Evolutionary conservation across 495 filamentous ascomycete genomes (phyloP).

Genomic region (Neurospora sp.): DNA sequence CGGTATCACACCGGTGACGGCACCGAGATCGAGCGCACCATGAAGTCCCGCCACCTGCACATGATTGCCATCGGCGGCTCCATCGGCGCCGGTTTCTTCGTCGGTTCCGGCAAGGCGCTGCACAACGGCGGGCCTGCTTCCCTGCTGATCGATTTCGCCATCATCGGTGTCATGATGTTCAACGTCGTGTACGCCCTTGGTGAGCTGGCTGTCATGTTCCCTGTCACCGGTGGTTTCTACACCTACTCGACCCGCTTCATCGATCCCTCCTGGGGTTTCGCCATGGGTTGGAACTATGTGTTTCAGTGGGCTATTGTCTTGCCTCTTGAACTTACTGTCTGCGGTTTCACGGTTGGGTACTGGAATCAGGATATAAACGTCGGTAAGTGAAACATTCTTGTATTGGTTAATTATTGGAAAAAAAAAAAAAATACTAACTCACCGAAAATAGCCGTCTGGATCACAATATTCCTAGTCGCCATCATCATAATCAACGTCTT

Average conservation of each 20-base stretch:
- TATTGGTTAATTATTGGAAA: slow-evolving; percentile 11
- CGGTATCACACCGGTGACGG: slow-evolving; percentile 21
- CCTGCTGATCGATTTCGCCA: slow-evolving; percentile 44
- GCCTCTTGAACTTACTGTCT: slow-evolving; percentile 46
- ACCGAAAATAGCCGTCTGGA: slow-evolving; percentile 44
- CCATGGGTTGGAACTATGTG: slow-evolving; percentile 77
- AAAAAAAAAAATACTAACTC: neutral
- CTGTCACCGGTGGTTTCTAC: slow-evolving; percentile 49
- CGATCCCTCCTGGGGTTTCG: slow-evolving; percentile 72
- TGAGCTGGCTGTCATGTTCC: slow-evolving; percentile 65
- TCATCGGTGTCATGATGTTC: slow-evolving; percentile 47
- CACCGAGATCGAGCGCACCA: slow-evolving; percentile 42
- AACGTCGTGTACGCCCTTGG: slow-evolving; percentile 60
- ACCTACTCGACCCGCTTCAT: slow-evolving; percentile 67
- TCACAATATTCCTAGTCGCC: slow-evolving; percentile 44
- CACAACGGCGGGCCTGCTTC: slow-evolving; percentile 36
- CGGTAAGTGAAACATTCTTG: slow-evolving; percentile 27
- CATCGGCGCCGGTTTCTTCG: slow-evolving; percentile 57
- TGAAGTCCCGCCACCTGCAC: slow-evolving; percentile 59
- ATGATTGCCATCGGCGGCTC: slow-evolving; percentile 71
- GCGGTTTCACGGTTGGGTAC: slow-evolving; percentile 45
- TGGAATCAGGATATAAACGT: slow-evolving; percentile 42
- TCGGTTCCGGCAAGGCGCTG: slow-evolving; percentile 41
- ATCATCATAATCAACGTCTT: slow-evolving; percentile 60
- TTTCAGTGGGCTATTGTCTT: slow-evolving; percentile 53